Evolutionary conservation across 2,329 filamentous ascomycete genomes (phyloP), one percentile per base, ranked within the genome.

Genomic region (Fusarium sterilihyphosum): DNA sequence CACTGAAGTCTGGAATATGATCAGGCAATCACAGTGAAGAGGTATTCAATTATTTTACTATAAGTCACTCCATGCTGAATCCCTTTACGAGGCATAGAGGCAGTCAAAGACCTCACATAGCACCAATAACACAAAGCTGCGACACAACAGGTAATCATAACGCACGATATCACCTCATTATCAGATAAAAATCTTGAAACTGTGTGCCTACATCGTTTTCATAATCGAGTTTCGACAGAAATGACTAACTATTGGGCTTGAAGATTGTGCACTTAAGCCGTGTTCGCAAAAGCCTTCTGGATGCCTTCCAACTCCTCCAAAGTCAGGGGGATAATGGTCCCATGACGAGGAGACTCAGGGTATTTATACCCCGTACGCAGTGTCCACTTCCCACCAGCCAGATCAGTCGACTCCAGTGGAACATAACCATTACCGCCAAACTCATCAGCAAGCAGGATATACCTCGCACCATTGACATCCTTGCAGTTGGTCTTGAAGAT

Each of bases 401-500:
- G 44, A 4, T 72, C 31, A 4, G 3, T 29, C 0, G 63, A 56
- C 33, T 72, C 38, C 0, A 63, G 63, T 7, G 58, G 68, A 3
- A 71, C 44, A 37, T 63, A 71, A 2, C 70, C 63, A 31, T 31
- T 26, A 4, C 70, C 57, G 6, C 38, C 29, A 18, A 47, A 52
- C 11, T 71, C 67, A 8, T 67, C 43, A 8, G 61, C 33, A 2
- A 71, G 41, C 0, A 71, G 31, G 2, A 67, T 56, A 9, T 54
- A 71, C 11, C 53, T 61, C 10, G 43, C 18, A 11, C 66, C 60
- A 6, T 70, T 54, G 2, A 65, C 17, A 3, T 71, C 66, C 2
- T 13, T 8, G 1, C 49, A 37, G 18, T 70, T 71, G 2, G 66
- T 52, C 35, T 61, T 71, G 49, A 70, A 71, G 11, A 61, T 70